Base-by-base conservation (phyloP, 2,329 filamentous ascomycete species). In the Cladosporium velox region DNA sequence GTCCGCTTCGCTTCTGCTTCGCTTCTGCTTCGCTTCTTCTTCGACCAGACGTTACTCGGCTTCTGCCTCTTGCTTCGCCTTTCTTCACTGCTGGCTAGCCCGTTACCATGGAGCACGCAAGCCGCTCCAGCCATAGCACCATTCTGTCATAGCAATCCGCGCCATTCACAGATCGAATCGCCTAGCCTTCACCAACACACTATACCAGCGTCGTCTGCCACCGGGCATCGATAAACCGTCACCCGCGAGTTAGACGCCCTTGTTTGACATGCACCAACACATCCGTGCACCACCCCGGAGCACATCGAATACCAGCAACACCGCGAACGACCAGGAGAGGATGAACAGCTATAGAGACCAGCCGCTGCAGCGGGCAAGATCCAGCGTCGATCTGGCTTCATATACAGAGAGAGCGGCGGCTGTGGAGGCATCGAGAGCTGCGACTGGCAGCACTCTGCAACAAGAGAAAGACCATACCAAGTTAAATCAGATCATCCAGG, bases 401-500 rank as follows among this genome's bases (percentile, higher is more conserved):
- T 82, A 83, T 72, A 79, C 77, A 59, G 82, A 83, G 70, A 81
- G 80, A 73, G 83, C 81, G 12, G 78, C 82, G 55, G 83, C 82
- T 28, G 84, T 83, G 64, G 79, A 84, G 34, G 81, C 80, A 64
- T 77, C 81, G 69, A 81, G 82, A 70, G 71, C 78, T 59, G 68
- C 62, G 18, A 63, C 57, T 61, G 67, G 69, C 26, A 54, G 69
- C 18, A 38, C 59, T n/a, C 65, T 67, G 32, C 67, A 66, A 30
- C 86, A 87, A 57, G 87, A 85, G 64, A 85, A 84, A 72, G 91
- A 94, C 71, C 87, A 80, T 90, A 77, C 87, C 86, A 95, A 95
- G 82, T 84, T 97, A 72, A 95, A 96, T 78, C 93, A 97, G 80
- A 95, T 98, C 75, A 89, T 97, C 73, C 92, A 95, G 86, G 93